Base-by-base conservation (phyloP, 2,329 filamentous ascomycete genomes). In the Claviceps cyperi region DNA sequence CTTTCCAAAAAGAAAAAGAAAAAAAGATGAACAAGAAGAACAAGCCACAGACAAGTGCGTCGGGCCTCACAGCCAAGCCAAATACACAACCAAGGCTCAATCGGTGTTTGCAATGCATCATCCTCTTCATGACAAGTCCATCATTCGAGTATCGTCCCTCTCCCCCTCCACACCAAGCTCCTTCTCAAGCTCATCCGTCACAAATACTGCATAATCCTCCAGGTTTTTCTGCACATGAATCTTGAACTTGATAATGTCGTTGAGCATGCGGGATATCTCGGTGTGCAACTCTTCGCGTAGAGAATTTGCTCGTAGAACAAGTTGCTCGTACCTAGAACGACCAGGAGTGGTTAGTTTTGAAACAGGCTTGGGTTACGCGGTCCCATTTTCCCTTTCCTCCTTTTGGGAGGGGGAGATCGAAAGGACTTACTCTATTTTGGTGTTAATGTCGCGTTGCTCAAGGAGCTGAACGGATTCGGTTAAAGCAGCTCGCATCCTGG, bases 191-290 rank as follows among this genome's bases (percentile, higher is more conserved):
- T 97, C 91, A 56, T 94, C 86, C 2, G 86, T 83, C 6, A 96
- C 88, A 62, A 96, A 95, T 50, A 83, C 81, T 68, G 98, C 92
- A 65, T 95, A 97, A 61, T 92, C 87, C 63, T 96, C 91, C 49
- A 98, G 72, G 52, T 81, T 84, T 69, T 89, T 90, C 66, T 98
- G 92, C 48, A 98, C 76, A 62, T 97, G 90, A 56, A 98, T 86
- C 71, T 98, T 98, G 78, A 98, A 97, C 62, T 94, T 90, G 71
- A 97, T 94, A 54, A 96, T 85, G 63, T 97, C 90, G 69, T 96
- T 94, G 53, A 98, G 72, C 79, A 97, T 94, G 59, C 83, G 84
- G 69, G 96, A 92, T 59, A 96, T 87, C 65, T 96, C 90, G 0
- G 89, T 95, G 66, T 98, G 92, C n/a, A 98, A 75, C 64, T 97